Percentiles rank a stretch among this genome's conserved stretches.
Evolutionary conservation across 2,329 filamentous ascomycete species (phyloP).

Genomic region (Raffaelea ambrosiae): DNA sequence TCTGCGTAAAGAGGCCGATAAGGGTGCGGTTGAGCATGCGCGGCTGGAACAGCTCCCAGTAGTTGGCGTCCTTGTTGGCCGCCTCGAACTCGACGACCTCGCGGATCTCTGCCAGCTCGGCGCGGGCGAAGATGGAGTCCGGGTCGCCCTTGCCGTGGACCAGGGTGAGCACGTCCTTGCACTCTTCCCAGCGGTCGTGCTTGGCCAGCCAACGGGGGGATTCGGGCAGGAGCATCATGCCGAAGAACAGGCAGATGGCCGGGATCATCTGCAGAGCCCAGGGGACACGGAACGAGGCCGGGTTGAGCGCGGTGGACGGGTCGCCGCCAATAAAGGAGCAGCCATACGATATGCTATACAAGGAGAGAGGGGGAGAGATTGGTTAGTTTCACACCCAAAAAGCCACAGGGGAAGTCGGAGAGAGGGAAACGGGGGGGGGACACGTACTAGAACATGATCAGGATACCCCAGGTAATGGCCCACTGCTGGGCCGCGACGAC

Average conservation of each 20-base stretch:
- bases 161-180: slow-evolving; percentile 37
- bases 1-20: slow-evolving; percentile 64
- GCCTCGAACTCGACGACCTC: slow-evolving; percentile 67
- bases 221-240: slow-evolving; percentile 34
- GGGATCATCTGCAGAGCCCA: slow-evolving; percentile 41
- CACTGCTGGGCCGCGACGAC: slow-evolving; percentile 36
- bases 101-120: slow-evolving; percentile 64
- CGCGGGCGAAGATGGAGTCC: slow-evolving; percentile 55
- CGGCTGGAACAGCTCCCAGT: slow-evolving; percentile 63
- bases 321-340: slow-evolving; percentile 26
- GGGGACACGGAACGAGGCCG: slow-evolving; percentile 39
- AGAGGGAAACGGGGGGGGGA: too few relatives aligned
- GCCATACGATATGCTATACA: slow-evolving; percentile 36
- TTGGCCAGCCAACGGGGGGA: slow-evolving; percentile 44
- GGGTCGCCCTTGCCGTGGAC: slow-evolving; percentile 59
- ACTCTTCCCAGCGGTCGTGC: slow-evolving; percentile 37
- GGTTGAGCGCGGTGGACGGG: slow-evolving; percentile 17
- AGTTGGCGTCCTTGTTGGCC: slow-evolving; percentile 58
- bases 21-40: slow-evolving; percentile 66
- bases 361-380: background rate
- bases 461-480: slow-evolving; percentile 25
- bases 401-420: too few relatives aligned
- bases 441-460: slow-evolving; percentile 33
- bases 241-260: slow-evolving; percentile 30
- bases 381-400: background rate